Evolutionary conservation across 1,284 basidiomycete species (phyloP), one percentile per base, ranked within the genome.

Genomic region (Marasmius sp.): DNA sequence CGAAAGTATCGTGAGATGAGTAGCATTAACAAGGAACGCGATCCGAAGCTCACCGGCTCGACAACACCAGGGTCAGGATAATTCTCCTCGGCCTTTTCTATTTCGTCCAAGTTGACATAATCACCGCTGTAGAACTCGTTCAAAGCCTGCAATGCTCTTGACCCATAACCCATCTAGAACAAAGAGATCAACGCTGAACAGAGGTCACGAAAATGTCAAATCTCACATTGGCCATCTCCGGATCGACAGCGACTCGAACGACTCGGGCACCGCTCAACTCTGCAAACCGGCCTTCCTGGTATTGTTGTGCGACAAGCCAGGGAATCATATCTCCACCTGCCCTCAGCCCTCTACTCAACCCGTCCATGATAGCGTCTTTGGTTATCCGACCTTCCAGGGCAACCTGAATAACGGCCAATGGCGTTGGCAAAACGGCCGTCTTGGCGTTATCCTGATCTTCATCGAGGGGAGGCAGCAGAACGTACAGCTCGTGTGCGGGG

Each of bases 311-410:
- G 41, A 99, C 82, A 27, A 97, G 81, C 97, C 97, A 99, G 0
- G 97, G 97, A 66, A 99, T 98, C 85, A 99, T 88, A 79, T 99
- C 97, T 1, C 97, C 97, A 1, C 94, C 92, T 4, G 93, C 91
- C 63, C 93, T 82, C 68, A 89, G 80, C 12, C 94, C 94, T 54
- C 93, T 81, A 49, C 85, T 85, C 14, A 98, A 76, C 53, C 92
- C 91, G 65, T 96, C 95, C 80, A 98, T 80, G 61, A 99, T 94
- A 36, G 86, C 89, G 57, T 90, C 87, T 71, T 89, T 91, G 66
- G 91, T 92, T 66, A 99, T 96, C 70, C 92, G 92, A 8, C 97
- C 97, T 76, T 99, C 97, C 59, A 99, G 78, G 14, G 97, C 95
- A 14, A 99, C 95, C 73, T 97, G 95, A 20, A 99, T 75, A 1